A percentile compares a stretch with the other conserved stretches of the same genome.
These are phyloP conservation scores for Phoma herbarum DNA, from an alignment of 2,329 filamentous ascomycete species.

Conservation along the genomic window DNA sequence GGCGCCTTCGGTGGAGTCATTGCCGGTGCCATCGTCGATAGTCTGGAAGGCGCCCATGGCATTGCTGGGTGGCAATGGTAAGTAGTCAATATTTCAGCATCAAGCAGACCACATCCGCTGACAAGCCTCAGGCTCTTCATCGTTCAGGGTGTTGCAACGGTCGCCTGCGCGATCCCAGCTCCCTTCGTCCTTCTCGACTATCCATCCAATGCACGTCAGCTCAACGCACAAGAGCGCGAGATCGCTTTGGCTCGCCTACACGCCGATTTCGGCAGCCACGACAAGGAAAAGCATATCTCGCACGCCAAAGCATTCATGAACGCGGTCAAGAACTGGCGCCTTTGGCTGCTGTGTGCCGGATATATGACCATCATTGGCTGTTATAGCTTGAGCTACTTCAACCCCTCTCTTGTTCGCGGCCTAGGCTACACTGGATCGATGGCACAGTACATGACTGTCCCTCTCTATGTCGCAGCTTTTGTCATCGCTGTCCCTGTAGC, in stretches of 20 bases:
- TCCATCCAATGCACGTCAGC: slow-evolving; percentile 52
- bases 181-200: slow-evolving; percentile 39
- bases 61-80: slow-evolving; percentile 37
- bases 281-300: slow-evolving; percentile 29
- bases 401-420: slow-evolving; percentile 32
- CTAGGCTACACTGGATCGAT: slow-evolving; percentile 33
- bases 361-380: slow-evolving; percentile 43
- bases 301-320: slow-evolving; percentile 30
- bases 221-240: slow-evolving; percentile 56
- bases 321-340: slow-evolving; percentile 34
- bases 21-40: slow-evolving; percentile 31
- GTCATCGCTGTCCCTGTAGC: slow-evolving; percentile 33
- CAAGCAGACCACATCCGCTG: neutral
- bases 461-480: slow-evolving; percentile 36
- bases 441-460: slow-evolving; percentile 38
- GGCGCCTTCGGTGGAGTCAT: slow-evolving; percentile 38
- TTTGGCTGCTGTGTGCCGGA: slow-evolving; percentile 34
- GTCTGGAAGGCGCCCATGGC: slow-evolving; percentile 30
- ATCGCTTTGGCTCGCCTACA: slow-evolving; percentile 36
- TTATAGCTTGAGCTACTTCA: slow-evolving; percentile 38
- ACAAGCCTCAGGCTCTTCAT: slow-evolving; percentile 32
- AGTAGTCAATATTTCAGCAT: neutral
- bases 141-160: slow-evolving; percentile 36
- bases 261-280: slow-evolving; percentile 30
- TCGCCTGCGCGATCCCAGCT: slow-evolving; percentile 32